Evolutionary conservation across 768 basidiomycete genomes (phyloP).

Genomic region (Lactarius sanguifluus): DNA sequence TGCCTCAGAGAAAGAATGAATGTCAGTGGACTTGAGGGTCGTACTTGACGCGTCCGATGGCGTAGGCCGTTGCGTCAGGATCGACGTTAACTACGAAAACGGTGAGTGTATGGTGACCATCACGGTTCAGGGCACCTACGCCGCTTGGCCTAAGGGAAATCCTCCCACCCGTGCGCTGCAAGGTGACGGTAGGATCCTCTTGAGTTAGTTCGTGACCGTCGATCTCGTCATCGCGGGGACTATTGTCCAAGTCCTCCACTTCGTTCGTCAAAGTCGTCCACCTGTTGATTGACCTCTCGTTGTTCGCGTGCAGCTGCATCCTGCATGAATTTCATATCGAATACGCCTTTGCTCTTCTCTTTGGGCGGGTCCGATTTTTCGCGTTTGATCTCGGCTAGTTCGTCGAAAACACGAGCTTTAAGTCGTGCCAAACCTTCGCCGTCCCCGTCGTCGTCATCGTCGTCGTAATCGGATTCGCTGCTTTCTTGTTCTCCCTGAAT

Average conservation of each 20-base stretch:
- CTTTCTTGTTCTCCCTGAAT: constrained; percentile 62
- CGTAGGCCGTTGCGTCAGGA: constrained; percentile 16
- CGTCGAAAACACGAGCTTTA: constrained; percentile 32
- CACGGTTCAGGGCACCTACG: constrained; percentile 12
- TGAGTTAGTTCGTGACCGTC: constrained; percentile 38
- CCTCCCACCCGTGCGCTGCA: constrained; percentile 66
- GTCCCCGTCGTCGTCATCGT: constrained; percentile 43
- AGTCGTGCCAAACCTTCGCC: constrained; percentile 57
- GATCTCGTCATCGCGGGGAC: constrained; percentile 33
- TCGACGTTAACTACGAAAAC: constrained; percentile 17
- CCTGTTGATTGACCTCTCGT: constrained; percentile 55
- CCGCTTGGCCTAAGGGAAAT: constrained; percentile 57
- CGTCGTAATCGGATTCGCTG: constrained; percentile 45
- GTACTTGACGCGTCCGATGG: constrained; percentile 64
- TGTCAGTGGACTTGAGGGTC: constrained; percentile 59
- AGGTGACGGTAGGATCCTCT: constrained; percentile 40
- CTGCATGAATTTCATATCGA: constrained; percentile 99
- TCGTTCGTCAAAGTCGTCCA: constrained; percentile 77
- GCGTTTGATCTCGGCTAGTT: constrained; percentile 24
- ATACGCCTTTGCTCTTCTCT: constrained; percentile 63
- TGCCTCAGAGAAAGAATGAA: constrained; percentile 42
- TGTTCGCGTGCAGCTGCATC: constrained; percentile 76
- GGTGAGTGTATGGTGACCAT: constrained; percentile 7
- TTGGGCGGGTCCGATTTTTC: constrained; percentile 23
- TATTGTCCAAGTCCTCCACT: constrained; percentile 47